A percentile compares a stretch with the other conserved stretches of the same genome.
Conservation (phyloP, 1,284 basidiomycete genomes). For the Rhodotorula mucilaginosa region DNA sequence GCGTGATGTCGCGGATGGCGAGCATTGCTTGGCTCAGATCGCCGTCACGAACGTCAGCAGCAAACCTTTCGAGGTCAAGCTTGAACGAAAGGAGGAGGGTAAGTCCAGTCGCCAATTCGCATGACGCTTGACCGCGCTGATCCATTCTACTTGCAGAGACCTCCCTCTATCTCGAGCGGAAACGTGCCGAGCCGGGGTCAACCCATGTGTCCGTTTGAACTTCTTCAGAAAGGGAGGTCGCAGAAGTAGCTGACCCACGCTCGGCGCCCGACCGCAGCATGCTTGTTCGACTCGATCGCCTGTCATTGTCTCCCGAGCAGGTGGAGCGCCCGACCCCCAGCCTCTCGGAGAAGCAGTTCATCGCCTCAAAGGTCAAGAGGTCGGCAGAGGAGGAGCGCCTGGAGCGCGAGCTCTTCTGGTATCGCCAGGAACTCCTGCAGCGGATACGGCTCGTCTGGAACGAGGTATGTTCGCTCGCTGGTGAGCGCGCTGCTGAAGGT, state of each 20-base stretch:
- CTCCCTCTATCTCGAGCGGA: constrained; percentile 25
- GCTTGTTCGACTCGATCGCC: constrained; percentile 71
- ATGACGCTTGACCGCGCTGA: not conserved
- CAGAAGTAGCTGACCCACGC: constrained; percentile 7
- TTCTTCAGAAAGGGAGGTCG: not conserved
- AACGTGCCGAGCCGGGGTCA: constrained; percentile 59
- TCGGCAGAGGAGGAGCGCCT: constrained; percentile 60
- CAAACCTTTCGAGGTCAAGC: constrained; percentile 78
- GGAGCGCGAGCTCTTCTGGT: constrained; percentile 86
- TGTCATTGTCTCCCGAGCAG: constrained; percentile 61
- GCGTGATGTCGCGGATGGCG: constrained; percentile 54
- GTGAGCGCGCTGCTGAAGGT: not conserved
- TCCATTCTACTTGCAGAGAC: constrained; percentile 5
- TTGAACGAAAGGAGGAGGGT: constrained; percentile 53
- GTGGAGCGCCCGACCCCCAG: constrained; percentile 71
- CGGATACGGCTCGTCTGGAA: constrained; percentile 70
- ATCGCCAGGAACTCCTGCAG: constrained; percentile 77
- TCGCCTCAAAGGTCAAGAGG: constrained; percentile 71
- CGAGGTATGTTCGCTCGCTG: constrained; percentile 59
- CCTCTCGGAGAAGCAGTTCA: constrained; percentile 84
- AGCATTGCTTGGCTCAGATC: constrained; percentile 79
- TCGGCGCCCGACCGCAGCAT: constrained; percentile 56
- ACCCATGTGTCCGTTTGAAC: constrained; percentile 63
- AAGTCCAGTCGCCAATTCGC: not conserved
- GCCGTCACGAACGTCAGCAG: constrained; percentile 87